Base-by-base conservation (phyloP, 2,329 filamentous ascomycete genomes). In the Scopulariopsis brevicaulis region DNA sequence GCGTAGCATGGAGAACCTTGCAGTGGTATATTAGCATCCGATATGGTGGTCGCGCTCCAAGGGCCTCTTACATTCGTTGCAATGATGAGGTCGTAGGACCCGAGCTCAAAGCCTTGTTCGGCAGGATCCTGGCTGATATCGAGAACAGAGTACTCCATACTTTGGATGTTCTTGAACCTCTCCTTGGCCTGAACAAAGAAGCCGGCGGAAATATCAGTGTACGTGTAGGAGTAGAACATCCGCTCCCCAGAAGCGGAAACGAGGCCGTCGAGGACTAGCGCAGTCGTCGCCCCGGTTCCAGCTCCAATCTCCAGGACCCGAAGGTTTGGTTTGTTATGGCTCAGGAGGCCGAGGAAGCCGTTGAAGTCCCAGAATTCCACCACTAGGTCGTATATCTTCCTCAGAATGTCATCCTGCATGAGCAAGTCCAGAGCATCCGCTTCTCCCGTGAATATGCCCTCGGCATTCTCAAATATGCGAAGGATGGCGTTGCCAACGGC, bases 241-340 rank as follows among this genome's bases (percentile, higher is more conserved):
- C 64, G 50, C 8, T 65, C 37, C 58, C 35, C 8, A 56, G 59
- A 54, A 7, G 8, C 40, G 15, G 69, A 62, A 15, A 64, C 43
- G 3, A 67, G 60, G 11, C 59, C 58, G 1, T 59, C 55, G 3
- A 78, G 62, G 5, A 77, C 63, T 4, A 64, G 63, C 2, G 53
- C 52, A 1, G 71, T 74, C 55, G 69, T 66, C 6, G 67, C 66
- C 3, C 72, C 71, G 1, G 69, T 75, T 0, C 71, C 72, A 15
- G 69, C 71, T 14, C 73, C 73, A 24, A 76, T 65, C 57, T 76
- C 73, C 1, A 76, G 64, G 34, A 75, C 67, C 1, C 67, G 64
- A 11, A 72, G 62, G 1, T 59, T 62, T 0, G 72, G 69, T 4
- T 63, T 65, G 1, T 62, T 66, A 63, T 65, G 43, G 53, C 66